A percentile compares a stretch with the other conserved stretches of the same genome.
Evolutionary conservation across 106 monocot genomes (phyloP).

Genomic region (Dendrobium huoshanense): DNA sequence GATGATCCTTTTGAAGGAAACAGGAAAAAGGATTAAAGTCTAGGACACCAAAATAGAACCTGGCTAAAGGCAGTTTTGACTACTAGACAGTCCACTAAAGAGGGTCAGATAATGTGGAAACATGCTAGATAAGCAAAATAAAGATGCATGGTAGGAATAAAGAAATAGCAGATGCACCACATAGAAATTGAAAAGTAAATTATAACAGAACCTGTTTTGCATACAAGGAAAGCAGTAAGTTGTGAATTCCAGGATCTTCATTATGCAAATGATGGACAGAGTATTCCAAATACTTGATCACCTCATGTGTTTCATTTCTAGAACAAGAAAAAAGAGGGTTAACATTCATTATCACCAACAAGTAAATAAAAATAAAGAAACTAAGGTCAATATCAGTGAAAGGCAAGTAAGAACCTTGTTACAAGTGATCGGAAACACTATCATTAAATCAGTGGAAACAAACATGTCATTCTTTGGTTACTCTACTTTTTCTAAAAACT

Average conservation of each 20-base stretch:
- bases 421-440: not conserved
- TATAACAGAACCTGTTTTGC: constrained; percentile 69
- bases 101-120: not conserved
- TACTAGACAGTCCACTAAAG: not conserved
- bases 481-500: not conserved
- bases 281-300: constrained; percentile 95
- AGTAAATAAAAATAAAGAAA: not conserved
- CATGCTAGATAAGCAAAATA: not conserved
- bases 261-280: constrained; percentile 87
- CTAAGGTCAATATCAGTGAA: not conserved
- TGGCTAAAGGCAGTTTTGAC: not conserved
- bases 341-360: constrained; percentile 7
- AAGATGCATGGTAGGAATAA: not conserved
- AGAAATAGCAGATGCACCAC: not conserved
- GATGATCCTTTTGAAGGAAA: too few relatives aligned
- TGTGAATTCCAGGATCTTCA: constrained; percentile 93
- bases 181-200: not conserved
- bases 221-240: constrained; percentile 91
- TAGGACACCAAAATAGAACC: not conserved
- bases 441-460: not conserved
- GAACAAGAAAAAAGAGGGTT: constrained; percentile 7
- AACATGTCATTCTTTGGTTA: not conserved
- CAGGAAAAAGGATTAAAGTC: too few relatives aligned
- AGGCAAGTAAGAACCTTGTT: not conserved
- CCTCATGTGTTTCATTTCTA: constrained; percentile 99